These are phyloP conservation scores for Crataegus laevigata DNA, from an alignment of 306 rosid species.

Conservation along the genomic window DNA sequence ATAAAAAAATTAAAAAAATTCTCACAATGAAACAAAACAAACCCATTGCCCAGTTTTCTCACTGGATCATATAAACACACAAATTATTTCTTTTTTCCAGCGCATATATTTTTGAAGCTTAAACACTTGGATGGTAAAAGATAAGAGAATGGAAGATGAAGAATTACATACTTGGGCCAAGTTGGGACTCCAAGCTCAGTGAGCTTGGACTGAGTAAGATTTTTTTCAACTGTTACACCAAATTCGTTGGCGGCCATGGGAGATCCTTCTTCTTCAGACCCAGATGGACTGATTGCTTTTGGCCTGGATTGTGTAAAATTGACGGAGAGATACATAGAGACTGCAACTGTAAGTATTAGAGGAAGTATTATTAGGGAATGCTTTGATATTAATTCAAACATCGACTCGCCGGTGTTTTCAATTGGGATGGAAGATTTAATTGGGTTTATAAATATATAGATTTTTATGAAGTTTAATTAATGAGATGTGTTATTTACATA, in stretches of 20 bases:
- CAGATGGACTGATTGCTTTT: neutral
- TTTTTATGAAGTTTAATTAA: too few species aligned
- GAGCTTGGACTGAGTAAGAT: conserved; percentile 3
- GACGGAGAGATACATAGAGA: neutral
- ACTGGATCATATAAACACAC: neutral
- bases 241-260: conserved; percentile 1
- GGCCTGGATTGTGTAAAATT: neutral
- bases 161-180: neutral
- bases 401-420: neutral
- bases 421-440: too few species aligned
- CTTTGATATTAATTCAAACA: neutral
- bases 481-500: too few species aligned
- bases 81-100: neutral
- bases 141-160: neutral
- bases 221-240: conserved; percentile 8
- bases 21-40: neutral
- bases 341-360: neutral
- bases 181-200: conserved; percentile 7
- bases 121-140: too few species aligned
- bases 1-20: too few species aligned
- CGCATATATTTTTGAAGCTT: too few species aligned
- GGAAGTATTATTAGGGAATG: neutral
- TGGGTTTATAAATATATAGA: too few species aligned
- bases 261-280: neutral
- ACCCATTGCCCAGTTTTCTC: neutral